phyloP scores from a whole-genome alignment of 192 early-diverging fungal species.

The Pilaira anomala region DNA sequence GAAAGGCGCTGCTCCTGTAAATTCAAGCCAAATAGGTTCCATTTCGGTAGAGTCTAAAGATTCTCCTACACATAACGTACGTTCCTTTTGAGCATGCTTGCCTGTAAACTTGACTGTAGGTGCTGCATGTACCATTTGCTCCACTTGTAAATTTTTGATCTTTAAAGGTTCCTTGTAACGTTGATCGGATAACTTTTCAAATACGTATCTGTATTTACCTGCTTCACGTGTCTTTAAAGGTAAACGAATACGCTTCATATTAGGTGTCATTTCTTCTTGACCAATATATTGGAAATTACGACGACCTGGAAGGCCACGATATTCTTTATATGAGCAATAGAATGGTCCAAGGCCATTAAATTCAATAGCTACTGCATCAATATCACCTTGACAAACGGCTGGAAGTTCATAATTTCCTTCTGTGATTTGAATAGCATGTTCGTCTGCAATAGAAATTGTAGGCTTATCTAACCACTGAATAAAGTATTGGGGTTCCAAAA shows the following conservation, averaged over 20 bases:
- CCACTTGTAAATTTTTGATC: slow-evolving; percentile 23
- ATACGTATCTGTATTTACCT: slow-evolving; percentile 37
- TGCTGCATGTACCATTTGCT: slow-evolving; percentile 33
- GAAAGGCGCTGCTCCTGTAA: slow-evolving; percentile 39
- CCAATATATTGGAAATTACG: slow-evolving; percentile 2
- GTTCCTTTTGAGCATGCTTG: background rate
- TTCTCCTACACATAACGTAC: slow-evolving; percentile 38
- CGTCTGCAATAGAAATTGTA: slow-evolving; percentile 20
- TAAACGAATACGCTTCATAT: slow-evolving; percentile 27
- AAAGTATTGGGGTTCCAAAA: slow-evolving; percentile 25
- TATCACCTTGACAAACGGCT: slow-evolving; percentile 34
- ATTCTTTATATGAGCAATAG: slow-evolving; percentile 23
- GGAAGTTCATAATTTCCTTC: slow-evolving; percentile 25
- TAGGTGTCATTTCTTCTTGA: slow-evolving; percentile 27
- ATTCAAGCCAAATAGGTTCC: slow-evolving; percentile 25
- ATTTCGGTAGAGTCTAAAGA: slow-evolving; percentile 21
- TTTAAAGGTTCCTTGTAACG: slow-evolving; percentile 27
- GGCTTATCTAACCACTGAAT: slow-evolving; percentile 32
- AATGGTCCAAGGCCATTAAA: slow-evolving; percentile 39
- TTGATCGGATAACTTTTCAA: slow-evolving; percentile 39
- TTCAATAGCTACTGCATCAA: slow-evolving; percentile 33
- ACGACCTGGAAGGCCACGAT: slow-evolving; percentile 1
- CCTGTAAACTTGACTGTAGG: slow-evolving; percentile 32
- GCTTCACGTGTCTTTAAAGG: slow-evolving; percentile 28
- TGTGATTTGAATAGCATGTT: slow-evolving; percentile 15